Evolutionary conservation across 208 protist genomes (phyloP).

Genomic region (Histomonas meleagridis): DNA sequence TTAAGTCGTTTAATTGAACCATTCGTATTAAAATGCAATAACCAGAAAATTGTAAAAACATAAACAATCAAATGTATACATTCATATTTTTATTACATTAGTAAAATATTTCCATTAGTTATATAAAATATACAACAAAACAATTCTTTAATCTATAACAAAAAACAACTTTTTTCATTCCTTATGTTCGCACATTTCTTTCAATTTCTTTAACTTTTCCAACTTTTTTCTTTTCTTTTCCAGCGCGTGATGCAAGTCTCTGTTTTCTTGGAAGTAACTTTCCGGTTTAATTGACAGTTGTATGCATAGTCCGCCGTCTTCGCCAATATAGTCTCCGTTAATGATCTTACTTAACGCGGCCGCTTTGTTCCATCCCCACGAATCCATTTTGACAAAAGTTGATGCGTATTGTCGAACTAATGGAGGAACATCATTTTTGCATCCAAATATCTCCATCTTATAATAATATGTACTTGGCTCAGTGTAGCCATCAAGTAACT

Average conservation of each 20-base stretch:
- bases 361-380: neutral
- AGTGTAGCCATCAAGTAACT: neutral
- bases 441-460: neutral
- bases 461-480: neutral
- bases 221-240: neutral
- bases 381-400: neutral
- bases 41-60: too few species aligned
- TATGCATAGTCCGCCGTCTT: neutral
- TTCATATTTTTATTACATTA: too few species aligned
- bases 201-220: neutral
- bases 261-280: neutral
- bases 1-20: too few species aligned
- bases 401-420: neutral
- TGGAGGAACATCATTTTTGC: neutral
- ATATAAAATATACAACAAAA: too few species aligned
- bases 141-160: neutral
- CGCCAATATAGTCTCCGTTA: neutral
- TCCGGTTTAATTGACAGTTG: neutral
- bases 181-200: neutral
- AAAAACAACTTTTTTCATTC: neutral
- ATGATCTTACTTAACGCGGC: neutral
- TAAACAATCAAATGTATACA: too few species aligned
- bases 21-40: too few species aligned
- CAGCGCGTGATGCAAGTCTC: neutral
- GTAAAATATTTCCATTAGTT: too few species aligned